These are phyloP conservation scores for Mycothermus thermophilus DNA, from an alignment of 495 filamentous ascomycete genomes.

Conservation along the genomic window DNA sequence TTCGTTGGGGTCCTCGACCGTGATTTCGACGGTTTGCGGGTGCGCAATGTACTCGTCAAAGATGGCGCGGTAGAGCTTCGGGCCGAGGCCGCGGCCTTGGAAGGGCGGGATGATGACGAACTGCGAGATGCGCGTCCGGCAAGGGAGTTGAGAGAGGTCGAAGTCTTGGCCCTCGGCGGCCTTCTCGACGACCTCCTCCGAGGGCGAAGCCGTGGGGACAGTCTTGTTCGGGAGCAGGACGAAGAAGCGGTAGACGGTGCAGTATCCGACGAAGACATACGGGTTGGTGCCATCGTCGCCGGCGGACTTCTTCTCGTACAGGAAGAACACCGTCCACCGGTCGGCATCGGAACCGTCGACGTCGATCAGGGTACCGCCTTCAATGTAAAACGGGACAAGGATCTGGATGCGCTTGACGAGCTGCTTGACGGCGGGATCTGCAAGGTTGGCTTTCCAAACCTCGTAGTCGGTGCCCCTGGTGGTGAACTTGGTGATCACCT, in stretches of 20 bases:
- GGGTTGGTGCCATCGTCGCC: constrained; percentile 34
- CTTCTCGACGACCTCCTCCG: constrained; percentile 9
- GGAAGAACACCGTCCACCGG: constrained; percentile 80
- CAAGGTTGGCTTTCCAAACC: constrained; percentile 38
- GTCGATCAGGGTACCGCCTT: constrained; percentile 63
- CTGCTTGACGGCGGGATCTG: constrained; percentile 42
- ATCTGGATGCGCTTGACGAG: constrained; percentile 69
- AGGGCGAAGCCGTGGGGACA: constrained; percentile 13
- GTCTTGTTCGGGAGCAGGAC: constrained; percentile 32
- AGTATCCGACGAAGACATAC: constrained; percentile 73
- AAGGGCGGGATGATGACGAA: constrained; percentile 87
- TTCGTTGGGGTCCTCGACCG: constrained; percentile 93
- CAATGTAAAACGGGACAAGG: constrained; percentile 76
- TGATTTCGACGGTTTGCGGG: constrained; percentile 59
- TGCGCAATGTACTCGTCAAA: constrained; percentile 48
- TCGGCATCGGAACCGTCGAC: constrained; percentile 60
- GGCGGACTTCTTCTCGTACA: constrained; percentile 49
- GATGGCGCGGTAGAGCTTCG: constrained; percentile 66
- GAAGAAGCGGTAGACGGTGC: constrained; percentile 79
- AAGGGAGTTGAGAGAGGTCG: constrained; percentile 33
- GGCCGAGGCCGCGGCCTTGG: constrained; percentile 65
- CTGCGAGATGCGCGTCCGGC: constrained; percentile 77
- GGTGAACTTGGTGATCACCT: constrained; percentile 28
- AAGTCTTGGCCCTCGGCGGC: constrained; percentile 18
- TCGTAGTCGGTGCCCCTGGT: constrained; percentile 29